Evolutionary conservation across 495 filamentous ascomycete species (phyloP), one percentile per base, ranked within the genome.

Genomic region (Aspergillus conjunctus): DNA sequence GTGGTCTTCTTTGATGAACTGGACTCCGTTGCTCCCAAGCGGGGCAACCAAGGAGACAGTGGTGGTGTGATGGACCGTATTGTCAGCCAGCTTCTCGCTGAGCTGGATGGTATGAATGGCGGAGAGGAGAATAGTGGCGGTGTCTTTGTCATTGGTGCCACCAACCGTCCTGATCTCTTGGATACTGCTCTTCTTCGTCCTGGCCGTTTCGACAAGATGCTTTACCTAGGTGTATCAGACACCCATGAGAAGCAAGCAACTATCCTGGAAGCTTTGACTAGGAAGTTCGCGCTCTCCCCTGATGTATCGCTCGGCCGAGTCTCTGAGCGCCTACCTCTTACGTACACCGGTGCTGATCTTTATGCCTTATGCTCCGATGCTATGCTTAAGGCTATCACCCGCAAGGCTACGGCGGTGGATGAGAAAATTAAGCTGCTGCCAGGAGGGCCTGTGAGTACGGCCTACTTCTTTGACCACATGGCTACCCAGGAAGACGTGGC

Each of bases 11-110:
- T 98, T 66, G 94, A 99, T 65, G 94, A 99, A 74, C 71, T 99
- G 65, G 94, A 99, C 67, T 96, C 92, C 0, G 95, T 99, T 9
- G 94, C 94, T 15, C 94, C 94, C 1, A 99, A 99, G 79, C 80
- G 94, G 68, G 94, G 94, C 18, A 98, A 99, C 68, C 94, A 98
- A 72, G 94, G 94, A 46, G 94, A 99, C 71, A 96, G 91, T 57
- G 95, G 95, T 49, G 94, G 94, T 72, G 94, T 99, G 34, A 99
- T 98, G 95, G 94, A 99, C 74, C 88, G 94, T 61, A 98, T 99
- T 64, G 94, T 99, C 46, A 92, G 88, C 68, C 94, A 98, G 80
- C 79, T 98, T 39, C 83, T 98, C 7, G 94, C 94, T 0, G 94
- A 98, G 74, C 79, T 98, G 21, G 94, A 98, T 68, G 94, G 94